phyloP scores from a whole-genome alignment of 768 basidiomycete species.

The Russula virescens region DNA sequence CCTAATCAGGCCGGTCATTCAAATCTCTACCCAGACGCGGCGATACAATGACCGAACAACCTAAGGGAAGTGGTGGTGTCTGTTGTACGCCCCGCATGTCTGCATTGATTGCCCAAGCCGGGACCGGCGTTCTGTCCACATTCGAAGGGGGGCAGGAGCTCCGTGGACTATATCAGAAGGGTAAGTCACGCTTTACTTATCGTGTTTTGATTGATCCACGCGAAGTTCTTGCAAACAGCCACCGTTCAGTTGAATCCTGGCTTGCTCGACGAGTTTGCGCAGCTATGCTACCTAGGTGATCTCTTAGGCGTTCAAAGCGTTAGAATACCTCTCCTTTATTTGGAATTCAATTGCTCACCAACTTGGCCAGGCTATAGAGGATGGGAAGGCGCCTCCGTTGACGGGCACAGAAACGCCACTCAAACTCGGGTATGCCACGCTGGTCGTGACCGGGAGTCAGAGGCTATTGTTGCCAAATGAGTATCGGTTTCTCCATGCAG shows the following conservation, averaged over 20 bases:
- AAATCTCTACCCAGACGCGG: too few species aligned
- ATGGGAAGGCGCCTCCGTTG: slow-evolving; percentile 20
- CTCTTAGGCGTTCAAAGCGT: background rate
- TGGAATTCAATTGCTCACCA: too few species aligned
- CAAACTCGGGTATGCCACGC: slow-evolving; percentile 22
- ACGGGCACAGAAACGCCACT: slow-evolving; percentile 24
- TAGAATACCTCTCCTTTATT: background rate
- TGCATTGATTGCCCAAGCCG: background rate
- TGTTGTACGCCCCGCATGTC: background rate
- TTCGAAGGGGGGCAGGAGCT: slow-evolving; percentile 10
- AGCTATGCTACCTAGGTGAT: background rate
- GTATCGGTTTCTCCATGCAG: slow-evolving; percentile 25
- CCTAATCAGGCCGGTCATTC: too few species aligned
- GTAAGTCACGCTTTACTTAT: background rate
- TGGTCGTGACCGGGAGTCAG: slow-evolving; percentile 25
- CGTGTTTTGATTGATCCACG: background rate
- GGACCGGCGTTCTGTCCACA: background rate
- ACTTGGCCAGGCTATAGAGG: background rate
- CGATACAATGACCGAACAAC: background rate
- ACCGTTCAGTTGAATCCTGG: background rate
- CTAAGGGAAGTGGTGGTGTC: background rate
- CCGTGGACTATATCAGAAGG: background rate
- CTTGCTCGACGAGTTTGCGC: background rate
- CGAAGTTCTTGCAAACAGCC: background rate
- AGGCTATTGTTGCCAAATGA: background rate